Conservation (phyloP, 192 early-diverging fungal genomes). For the Coemansia reversa region DNA sequence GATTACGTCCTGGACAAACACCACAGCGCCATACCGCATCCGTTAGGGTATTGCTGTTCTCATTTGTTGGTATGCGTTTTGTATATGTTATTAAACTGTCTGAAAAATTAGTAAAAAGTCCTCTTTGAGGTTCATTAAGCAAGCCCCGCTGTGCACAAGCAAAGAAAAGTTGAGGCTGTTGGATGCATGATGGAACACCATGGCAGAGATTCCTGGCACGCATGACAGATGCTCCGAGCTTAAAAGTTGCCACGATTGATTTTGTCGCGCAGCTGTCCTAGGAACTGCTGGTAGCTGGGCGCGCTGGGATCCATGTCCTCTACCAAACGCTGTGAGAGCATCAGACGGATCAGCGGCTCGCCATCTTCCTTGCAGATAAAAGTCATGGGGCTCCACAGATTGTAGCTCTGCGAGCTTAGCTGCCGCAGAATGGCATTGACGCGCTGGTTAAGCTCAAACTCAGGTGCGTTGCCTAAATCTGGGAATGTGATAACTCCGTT, state of each 20-base stretch:
- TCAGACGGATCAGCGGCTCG: constrained; percentile 74
- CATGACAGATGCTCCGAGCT: not conserved
- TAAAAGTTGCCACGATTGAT: constrained; percentile 57
- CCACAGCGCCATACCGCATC: constrained; percentile 32
- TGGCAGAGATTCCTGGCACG: no score
- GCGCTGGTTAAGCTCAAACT: constrained; percentile 68
- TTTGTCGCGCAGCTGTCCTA: constrained; percentile 72
- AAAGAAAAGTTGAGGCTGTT: not conserved
- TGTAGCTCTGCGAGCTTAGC: constrained; percentile 66
- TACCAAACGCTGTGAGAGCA: constrained; percentile 86
- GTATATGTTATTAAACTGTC: not conserved
- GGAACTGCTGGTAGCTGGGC: constrained; percentile 76
- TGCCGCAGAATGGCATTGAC: constrained; percentile 76
- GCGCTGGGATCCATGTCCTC: constrained; percentile 85
- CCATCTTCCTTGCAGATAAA: constrained; percentile 93
- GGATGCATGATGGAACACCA: no score
- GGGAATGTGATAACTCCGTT: constrained; percentile 72
- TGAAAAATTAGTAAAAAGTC: not conserved
- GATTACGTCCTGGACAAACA: constrained; percentile 47
- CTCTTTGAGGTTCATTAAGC: not conserved
- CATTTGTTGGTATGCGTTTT: constrained; percentile 4
- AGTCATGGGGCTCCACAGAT: constrained; percentile 69
- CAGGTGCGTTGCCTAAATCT: constrained; percentile 71
- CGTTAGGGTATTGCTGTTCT: constrained; percentile 10
- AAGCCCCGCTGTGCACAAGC: not conserved